Conservation (phyloP, 2,329 filamentous ascomycete genomes). For the Canariomyces notabilis region DNA sequence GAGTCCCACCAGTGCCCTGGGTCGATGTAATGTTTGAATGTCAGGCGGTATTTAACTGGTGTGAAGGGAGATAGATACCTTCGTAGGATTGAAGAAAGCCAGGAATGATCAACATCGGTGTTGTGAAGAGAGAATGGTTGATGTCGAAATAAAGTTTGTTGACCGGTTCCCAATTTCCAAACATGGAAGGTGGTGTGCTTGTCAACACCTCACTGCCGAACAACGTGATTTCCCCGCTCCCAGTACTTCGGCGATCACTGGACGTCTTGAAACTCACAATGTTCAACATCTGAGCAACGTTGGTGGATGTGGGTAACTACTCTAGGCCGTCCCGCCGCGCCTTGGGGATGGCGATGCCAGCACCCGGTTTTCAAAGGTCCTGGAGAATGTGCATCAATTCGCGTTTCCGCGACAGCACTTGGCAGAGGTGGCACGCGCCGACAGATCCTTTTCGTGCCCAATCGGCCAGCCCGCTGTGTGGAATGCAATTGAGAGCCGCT, state of each 20-base stretch:
- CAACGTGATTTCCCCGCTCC: neutral
- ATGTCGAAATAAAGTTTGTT: slow-evolving; percentile 7
- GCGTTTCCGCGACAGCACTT: too few species aligned
- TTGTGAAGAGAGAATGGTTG: neutral
- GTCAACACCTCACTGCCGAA: neutral
- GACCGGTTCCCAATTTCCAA: neutral
- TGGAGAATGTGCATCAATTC: too few species aligned
- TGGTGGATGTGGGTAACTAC: too few species aligned
- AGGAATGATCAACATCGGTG: neutral
- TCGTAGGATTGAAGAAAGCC: neutral
- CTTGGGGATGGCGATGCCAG: too few species aligned
- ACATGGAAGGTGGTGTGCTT: slow-evolving; percentile 13
- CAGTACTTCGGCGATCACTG: neutral
- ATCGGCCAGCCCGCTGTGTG: too few species aligned
- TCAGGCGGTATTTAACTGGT: too few species aligned
- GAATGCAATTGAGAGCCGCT: too few species aligned
- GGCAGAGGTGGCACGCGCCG: too few species aligned
- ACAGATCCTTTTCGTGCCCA: too few species aligned
- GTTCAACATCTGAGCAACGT: too few species aligned
- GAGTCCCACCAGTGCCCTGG: neutral
- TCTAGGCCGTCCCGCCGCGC: too few species aligned
- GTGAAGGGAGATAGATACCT: neutral
- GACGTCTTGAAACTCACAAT: neutral
- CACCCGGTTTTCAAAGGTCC: too few species aligned
- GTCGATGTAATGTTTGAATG: neutral